Base-by-base conservation (phyloP, 1,284 basidiomycete species). In the Tilletia setariae region DNA sequence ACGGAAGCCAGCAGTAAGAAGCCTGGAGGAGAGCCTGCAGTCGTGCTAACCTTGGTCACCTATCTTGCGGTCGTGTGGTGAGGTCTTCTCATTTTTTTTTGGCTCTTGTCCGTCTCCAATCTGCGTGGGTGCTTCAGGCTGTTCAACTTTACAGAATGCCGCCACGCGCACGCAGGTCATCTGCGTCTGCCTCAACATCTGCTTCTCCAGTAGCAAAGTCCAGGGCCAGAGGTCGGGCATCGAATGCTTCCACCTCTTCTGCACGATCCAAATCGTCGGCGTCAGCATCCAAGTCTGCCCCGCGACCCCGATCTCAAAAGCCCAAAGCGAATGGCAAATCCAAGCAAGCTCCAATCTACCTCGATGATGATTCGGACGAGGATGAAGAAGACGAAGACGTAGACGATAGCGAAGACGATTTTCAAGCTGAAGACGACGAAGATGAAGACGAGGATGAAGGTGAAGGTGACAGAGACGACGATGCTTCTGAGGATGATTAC, bases 271-370 rank as follows among this genome's bases (percentile, higher is more conserved):
- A 6, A 49, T 7, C 6, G 46, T 23, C 61, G 30, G 44, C 35
- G 9, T 2, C 61, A 23, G 35, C 61, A 30, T 66, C 64, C 43
- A 66, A 51, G 43, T 2, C 47, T 23, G 32, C 44, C 40, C 6
- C 35, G 35, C 35, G 35, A 4, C 11, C 35, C 35, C 35, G 11
- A 40, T 23, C 42, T 23, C 64, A 25, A 53, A 28, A 47, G 40
- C 46, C 44, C 42, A 25, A 66, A 66, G 46, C 40, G 19, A 66
- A 46, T 56, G 46, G 64, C 21, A n/a, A 43, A 65, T 28, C 53
- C 9, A 51, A 56, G 23, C 40, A 42, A 61, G 32, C 40, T 4
- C 43, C 51, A 32, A 43, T 25, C 19, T 66, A 53, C 59, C n/a
- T 42, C 28, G 44, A 66, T 9, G 64, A 61, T 9, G 49, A 49